phyloP scores from a whole-genome alignment of 1,284 basidiomycete species.

The Heterobasidion occidentale region DNA sequence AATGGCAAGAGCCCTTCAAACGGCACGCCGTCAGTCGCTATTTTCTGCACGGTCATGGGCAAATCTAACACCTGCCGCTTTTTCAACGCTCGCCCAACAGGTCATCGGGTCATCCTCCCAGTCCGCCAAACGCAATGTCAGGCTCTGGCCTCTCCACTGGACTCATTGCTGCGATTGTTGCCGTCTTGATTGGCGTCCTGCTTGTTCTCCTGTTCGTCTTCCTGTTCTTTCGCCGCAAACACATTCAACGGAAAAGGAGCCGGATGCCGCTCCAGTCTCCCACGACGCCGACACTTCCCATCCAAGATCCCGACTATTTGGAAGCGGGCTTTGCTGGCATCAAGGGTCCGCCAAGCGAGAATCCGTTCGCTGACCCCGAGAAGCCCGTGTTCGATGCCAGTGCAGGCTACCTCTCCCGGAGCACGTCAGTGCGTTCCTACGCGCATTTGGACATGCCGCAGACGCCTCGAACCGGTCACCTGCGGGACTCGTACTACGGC shows the following conservation, averaged over 20 bases:
- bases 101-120: not conserved
- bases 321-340: conserved; percentile 19
- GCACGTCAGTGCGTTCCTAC: not conserved
- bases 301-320: conserved; percentile 23
- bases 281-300: conserved; percentile 18
- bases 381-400: not conserved
- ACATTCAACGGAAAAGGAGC: conserved; percentile 3
- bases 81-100: no score
- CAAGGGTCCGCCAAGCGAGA: not conserved
- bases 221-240: conserved; percentile 18
- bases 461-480: not conserved
- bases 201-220: conserved; percentile 23
- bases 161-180: not conserved
- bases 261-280: conserved; percentile 7
- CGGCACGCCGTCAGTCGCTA: not conserved
- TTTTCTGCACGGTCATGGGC: not conserved
- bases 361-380: conserved; percentile 1
- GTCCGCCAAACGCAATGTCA: not conserved
- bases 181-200: conserved; percentile 13
- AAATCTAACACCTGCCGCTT: no score
- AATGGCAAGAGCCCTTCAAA: not conserved
- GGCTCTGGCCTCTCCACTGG: not conserved
- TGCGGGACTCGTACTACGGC: not conserved
- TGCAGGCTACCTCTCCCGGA: not conserved
- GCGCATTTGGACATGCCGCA: not conserved